These are phyloP conservation scores for Moricandia moricandioides DNA, from an alignment of 345 rosid species.

Conservation along the genomic window DNA sequence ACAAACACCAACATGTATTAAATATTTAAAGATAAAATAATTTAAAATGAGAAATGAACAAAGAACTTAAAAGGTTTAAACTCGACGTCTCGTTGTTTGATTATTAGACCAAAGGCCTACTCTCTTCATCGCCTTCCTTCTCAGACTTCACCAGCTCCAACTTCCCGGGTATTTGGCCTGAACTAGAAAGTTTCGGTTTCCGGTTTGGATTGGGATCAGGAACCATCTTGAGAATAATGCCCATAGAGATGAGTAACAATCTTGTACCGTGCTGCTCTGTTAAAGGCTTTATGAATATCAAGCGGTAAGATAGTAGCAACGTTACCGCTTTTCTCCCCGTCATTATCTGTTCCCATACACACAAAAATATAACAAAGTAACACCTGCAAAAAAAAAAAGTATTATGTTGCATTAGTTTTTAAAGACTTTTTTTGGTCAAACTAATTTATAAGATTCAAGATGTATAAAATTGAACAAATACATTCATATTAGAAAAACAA, in stretches of 20 bases:
- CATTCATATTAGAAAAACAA: not conserved
- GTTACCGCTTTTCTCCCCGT: conserved; percentile 85
- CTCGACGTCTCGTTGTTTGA: not conserved
- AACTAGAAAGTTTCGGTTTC: conserved; percentile 15
- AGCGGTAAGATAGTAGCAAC: conserved; percentile 56
- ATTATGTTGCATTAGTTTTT: not conserved
- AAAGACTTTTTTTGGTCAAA: not conserved
- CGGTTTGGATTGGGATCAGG: conserved; percentile 49
- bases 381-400: too few relatives aligned
- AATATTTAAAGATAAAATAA: not conserved
- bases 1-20: not conserved
- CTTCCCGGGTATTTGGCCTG: conserved; percentile 17
- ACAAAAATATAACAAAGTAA: not conserved
- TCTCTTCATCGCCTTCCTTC: conserved; percentile 50
- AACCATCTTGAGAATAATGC: conserved; percentile 72
- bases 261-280: conserved; percentile 82
- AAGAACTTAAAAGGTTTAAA: conserved; percentile 1
- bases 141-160: conserved; percentile 15
- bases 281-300: conserved; percentile 87
- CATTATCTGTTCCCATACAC: conserved; percentile 51
- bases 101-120: conserved; percentile 48
- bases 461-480: not conserved
- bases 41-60: not conserved
- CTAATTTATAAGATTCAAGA: not conserved
- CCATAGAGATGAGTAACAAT: conserved; percentile 74